Base-by-base conservation (phyloP, 768 basidiomycete species). In the Lactarius psammicola region DNA sequence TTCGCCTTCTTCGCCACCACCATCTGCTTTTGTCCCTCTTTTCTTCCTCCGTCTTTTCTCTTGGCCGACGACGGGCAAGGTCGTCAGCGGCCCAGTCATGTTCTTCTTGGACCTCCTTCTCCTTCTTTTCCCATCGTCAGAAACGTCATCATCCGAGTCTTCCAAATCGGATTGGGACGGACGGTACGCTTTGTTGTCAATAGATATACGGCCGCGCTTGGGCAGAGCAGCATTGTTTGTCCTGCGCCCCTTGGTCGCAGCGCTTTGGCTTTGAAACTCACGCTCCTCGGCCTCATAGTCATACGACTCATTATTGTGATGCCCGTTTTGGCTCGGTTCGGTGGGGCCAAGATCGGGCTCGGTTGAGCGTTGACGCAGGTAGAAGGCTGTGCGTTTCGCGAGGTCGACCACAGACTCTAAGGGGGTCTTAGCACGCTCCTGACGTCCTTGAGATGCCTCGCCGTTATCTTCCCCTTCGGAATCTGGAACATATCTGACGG, bases 121-220 rank as follows among this genome's bases (percentile, higher is more conserved):
- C 70, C 79, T 80, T 64, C 80, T 85, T 59, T 78, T 79, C 34
- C 80, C 84, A 30, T 83, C 80, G 57, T 84, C 83, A 1, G 79
- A 79, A 58, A 77, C 77, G 58, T 87, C 86, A 38, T 86, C 87
- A 8, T 87, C 85, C 9, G 84, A 82, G 46, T 78, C 80, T 46
- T 91, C 90, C 38, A 84, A 70, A 69, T 89, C 89, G 9, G 87
- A 88, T 62, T 75, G 74, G 1, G 85, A 76, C 23, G 92, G 92
- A 60, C 83, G 83, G 71, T 93, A 94, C 0, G 92, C 92, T 74
- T 89, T 90, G 76, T 93, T 92, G 74, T 94, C 92, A 28, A 78
- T 71, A 0, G 88, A 89, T 67, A 92, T 90, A 36, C 87, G 84
- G 70, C 81, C 82, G 30, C 85, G 83, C 72, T 80, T 84, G 67